Base-by-base conservation (phyloP, 345 rosid genomes). In the Eucalyptus tenuipes region DNA sequence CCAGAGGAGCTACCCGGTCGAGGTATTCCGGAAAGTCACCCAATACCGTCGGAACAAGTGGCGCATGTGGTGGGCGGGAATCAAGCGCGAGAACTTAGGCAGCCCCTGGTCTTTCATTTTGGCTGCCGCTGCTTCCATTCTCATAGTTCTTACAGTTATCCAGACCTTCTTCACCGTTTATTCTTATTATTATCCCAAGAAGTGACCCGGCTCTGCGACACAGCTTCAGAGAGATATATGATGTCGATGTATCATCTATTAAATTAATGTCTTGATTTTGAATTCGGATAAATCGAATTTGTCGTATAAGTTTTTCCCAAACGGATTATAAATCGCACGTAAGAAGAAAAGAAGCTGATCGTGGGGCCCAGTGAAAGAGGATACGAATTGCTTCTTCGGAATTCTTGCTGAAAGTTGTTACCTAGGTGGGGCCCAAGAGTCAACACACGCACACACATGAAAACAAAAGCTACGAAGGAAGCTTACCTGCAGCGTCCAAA, bases 1-100 rank as follows among this genome's bases (percentile, higher is more conserved):
- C 61, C 0, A 24, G 61, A 5, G 0, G 1, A 2, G 29, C 61
- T 24, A 24, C 29, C 1, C 4, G 5, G 3, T 6, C 29, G 61
- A 55, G 13, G 0, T 55, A 55, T 24, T 22, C 27, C 29, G 0
- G 61, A 4, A 55, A 55, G 29, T 55, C 61, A 55, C 29, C 61
- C 13, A 1, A 0, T 55, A 22, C 61, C 61, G 27, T 10, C 29
- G 61, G 61, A 55, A 24, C 75, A n/a, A 64, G 15, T n/a, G 37
- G 75, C 75, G 18, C 17, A 7, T n/a, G 37, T 0, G 33, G 31
- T 14, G 37, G 75, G 37, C 75, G 10, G 75, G 37, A 6, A 13
- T 14, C 37, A n/a, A 64, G 37, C 37, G 33, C 33, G 33, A 29
- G 68, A 29, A 61, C 68, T 61, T 61, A 7, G 5, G 33, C 15